These are phyloP conservation scores for Aspergillus nanangensis DNA, from an alignment of 495 filamentous ascomycete species.

Conservation along the genomic window DNA sequence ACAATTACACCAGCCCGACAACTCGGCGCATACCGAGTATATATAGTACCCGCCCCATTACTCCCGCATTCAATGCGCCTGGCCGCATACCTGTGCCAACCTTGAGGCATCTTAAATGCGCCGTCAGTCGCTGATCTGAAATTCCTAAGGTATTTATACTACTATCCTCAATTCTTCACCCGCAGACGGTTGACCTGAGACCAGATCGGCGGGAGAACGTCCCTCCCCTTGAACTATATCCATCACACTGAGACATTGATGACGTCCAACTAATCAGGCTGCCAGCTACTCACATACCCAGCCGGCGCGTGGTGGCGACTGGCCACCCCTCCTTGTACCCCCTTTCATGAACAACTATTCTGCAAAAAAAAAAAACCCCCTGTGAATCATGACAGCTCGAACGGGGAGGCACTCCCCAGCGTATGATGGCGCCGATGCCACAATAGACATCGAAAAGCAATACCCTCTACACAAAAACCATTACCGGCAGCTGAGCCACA, in stretches of 20 bases:
- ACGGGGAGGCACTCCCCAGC: conserved; percentile 31
- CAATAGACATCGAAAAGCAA: conserved; percentile 36
- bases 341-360: conserved; percentile 1
- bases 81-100: not conserved
- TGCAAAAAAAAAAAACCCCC: too few relatives aligned
- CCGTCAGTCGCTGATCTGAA: not conserved
- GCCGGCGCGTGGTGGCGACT: not conserved
- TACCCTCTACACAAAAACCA: conserved; percentile 17
- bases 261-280: conserved; percentile 7
- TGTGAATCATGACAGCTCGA: conserved; percentile 35
- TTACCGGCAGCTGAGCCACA: conserved; percentile 20
- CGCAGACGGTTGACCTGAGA: not conserved
- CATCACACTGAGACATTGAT: conserved; percentile 1
- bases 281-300: not conserved
- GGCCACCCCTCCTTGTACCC: not conserved
- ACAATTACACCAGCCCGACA: not conserved
- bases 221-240: too few relatives aligned
- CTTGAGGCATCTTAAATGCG: not conserved
- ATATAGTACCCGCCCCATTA: not conserved
- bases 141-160: not conserved
- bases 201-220: not conserved
- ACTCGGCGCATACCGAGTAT: not conserved
- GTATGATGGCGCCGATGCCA: conserved; percentile 20
- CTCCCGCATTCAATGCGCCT: not conserved
- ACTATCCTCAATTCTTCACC: not conserved